Conservation (phyloP, 495 filamentous ascomycete species). For the Platismatia glauca region DNA sequence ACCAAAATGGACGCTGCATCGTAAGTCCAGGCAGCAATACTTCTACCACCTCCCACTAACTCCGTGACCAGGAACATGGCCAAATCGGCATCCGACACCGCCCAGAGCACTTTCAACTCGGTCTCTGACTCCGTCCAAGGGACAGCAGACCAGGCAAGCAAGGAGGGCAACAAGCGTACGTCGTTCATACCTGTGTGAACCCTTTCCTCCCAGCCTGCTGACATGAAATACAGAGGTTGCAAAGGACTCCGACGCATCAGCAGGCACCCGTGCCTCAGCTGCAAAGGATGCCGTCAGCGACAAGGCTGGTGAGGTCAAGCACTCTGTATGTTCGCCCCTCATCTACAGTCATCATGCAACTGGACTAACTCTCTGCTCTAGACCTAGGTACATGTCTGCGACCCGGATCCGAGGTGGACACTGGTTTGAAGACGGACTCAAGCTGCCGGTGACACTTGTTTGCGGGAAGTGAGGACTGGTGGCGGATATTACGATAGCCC, state of each 20-base stretch:
- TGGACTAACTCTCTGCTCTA: background rate
- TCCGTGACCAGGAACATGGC: background rate
- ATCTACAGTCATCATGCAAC: background rate
- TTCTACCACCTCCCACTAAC: background rate
- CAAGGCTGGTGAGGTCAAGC: constrained; percentile 46
- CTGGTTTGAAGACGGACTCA: constrained; percentile 8
- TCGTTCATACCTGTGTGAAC: background rate
- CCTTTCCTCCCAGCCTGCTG: background rate
- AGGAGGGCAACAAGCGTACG: constrained; percentile 54
- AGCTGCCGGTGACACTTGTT: constrained; percentile 10
- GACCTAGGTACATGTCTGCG: constrained; percentile 2
- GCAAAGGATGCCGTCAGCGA: constrained; percentile 47
- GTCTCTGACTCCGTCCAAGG: constrained; percentile 50
- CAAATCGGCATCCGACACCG: constrained; percentile 7
- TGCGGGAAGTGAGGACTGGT: background rate
- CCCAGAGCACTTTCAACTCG: constrained; percentile 48
- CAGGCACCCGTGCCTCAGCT: constrained; percentile 44
- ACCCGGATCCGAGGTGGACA: background rate
- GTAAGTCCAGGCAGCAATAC: constrained; percentile 1
- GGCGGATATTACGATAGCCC: background rate
- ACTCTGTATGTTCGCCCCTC: constrained; percentile 25
- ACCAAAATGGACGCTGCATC: constrained; percentile 17
- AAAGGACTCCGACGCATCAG: constrained; percentile 46
- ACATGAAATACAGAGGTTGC: constrained; percentile 32
- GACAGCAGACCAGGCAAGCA: constrained; percentile 37